A percentile compares a stretch with the other conserved stretches of the same genome.
Conservation (phyloP, 1,284 basidiomycete species). For the Pseudozyma hubeiensis region DNA sequence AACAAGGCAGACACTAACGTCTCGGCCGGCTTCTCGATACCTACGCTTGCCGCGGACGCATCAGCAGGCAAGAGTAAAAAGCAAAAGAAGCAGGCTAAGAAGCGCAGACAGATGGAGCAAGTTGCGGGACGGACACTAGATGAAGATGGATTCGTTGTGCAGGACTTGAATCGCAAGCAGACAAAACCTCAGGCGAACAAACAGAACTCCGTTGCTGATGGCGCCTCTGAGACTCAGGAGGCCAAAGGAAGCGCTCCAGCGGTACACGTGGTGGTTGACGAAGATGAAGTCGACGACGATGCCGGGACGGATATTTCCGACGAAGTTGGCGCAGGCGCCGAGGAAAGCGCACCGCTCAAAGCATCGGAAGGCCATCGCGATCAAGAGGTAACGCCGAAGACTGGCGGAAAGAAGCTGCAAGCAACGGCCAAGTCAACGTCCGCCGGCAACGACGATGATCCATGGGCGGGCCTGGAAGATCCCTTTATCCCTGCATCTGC, state of each 20-base stretch:
- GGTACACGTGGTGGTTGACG: conserved; percentile 32
- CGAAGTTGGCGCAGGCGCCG: conserved; percentile 21
- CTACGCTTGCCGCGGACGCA: conserved; percentile 22
- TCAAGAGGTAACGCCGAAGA: background rate
- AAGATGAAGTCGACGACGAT: conserved; percentile 2
- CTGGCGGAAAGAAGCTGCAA: background rate
- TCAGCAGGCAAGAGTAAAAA: conserved; percentile 52
- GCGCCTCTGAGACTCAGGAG: background rate
- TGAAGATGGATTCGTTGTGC: conserved; percentile 48
- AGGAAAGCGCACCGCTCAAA: conserved; percentile 25
- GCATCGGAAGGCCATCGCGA: background rate
- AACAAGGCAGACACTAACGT: conserved; percentile 13
- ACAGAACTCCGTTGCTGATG: background rate
- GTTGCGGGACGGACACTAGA: conserved; percentile 34
- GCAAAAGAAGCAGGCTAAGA: conserved; percentile 58
- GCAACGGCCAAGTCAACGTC: background rate
- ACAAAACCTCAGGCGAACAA: conserved; percentile 18
- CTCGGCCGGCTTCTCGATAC: conserved; percentile 47
- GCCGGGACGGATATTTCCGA: conserved; percentile 17
- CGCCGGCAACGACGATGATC: conserved; percentile 19
- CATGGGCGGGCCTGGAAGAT: conserved; percentile 33
- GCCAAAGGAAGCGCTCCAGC: background rate
- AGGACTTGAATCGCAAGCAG: conserved; percentile 40
- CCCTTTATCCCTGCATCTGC: conserved; percentile 42
- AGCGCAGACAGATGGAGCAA: conserved; percentile 47